These are phyloP conservation scores for Puccinia sorghi DNA, from an alignment of 1,284 basidiomycete genomes.

Conservation along the genomic window DNA sequence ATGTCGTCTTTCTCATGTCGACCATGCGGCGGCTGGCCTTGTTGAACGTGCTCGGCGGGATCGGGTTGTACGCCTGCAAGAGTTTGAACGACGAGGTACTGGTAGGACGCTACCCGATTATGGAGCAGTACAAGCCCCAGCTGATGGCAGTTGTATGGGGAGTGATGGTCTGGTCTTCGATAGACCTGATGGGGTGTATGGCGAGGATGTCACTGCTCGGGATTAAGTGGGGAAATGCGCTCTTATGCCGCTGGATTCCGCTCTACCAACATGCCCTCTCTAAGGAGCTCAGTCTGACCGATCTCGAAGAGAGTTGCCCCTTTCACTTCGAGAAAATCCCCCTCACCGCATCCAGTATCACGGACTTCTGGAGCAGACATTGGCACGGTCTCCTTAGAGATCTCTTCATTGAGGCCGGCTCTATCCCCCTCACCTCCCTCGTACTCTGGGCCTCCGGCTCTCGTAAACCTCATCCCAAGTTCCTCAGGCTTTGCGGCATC, in stretches of 20 bases:
- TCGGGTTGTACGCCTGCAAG: constrained; percentile 31
- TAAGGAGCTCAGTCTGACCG: not conserved
- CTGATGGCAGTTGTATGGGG: not conserved
- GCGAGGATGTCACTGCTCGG: not conserved
- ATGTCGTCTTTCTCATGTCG: constrained; percentile 2
- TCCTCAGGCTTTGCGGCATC: not conserved
- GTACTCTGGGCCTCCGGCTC: not conserved
- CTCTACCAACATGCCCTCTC: too few relatives aligned
- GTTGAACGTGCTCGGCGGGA: constrained; percentile 52
- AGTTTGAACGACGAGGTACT: not conserved
- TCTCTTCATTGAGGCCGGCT: constrained; percentile 31
- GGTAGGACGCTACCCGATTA: not conserved
- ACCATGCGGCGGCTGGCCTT: constrained; percentile 35
- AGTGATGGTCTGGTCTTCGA: constrained; percentile 6
- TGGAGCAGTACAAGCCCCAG: not conserved
- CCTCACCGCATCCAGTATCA: constrained; percentile 4
- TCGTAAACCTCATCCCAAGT: not conserved
- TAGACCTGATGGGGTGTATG: not conserved
- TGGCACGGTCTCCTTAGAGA: constrained; percentile 20
- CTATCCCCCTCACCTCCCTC: not conserved
- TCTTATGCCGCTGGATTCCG: not conserved
- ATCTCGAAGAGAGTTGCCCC: not conserved
- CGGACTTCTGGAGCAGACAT: constrained; percentile 30
- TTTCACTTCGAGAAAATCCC: not conserved
- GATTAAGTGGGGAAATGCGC: not conserved